Evolutionary conservation across 805 yeast species (phyloP), one percentile per base, ranked within the genome.

Genomic region (Kodamaea sagamina): DNA sequence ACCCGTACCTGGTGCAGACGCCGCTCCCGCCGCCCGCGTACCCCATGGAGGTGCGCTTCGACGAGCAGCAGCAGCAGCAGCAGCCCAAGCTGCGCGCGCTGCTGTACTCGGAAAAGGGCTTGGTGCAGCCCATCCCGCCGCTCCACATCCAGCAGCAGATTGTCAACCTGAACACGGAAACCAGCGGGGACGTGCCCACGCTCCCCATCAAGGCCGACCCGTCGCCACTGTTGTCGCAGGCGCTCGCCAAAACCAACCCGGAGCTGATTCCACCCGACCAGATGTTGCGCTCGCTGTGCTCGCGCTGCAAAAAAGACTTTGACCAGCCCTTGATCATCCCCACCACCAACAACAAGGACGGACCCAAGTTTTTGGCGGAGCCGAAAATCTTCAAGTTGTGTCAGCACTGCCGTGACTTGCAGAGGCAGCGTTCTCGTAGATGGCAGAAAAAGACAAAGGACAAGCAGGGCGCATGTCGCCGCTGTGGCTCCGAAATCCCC

Each of bases 371-470:
- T 57, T 66, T 41, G 51, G 67, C 59, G 39, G 70, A 55, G 52
- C 74, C 60, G 22, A 76, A 74, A 52, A 59, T 65, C 11, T 82
- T 59, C 62, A 79, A 79, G 55, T 62, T 81, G 41, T 82, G 88
- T 55, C 74, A 74, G 22, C 86, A 80, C 54, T 82, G 88, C 55
- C 72, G 87, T 27, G 81, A 76, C 39, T 59, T 79, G 38, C 88
- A 82, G 56, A 61, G 87, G 39, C 79, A 79, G 55, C 61, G 87
- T 47, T 74, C 82, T 4, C 64, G 82, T 47, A 65, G 84, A 48
- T 82, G 87, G 87, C 86, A 81, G 54, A 64, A 67, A 55, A 75
- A 74, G 48, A 81, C 84, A 4, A 79, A 77, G 51, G 73, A 71
- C 49, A 81, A 78, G 49, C 71, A 67, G 21, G 86, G 86, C 6